Base-by-base conservation (phyloP, 73 alveolate genomes). In the Paramecium sonneborni region DNA sequence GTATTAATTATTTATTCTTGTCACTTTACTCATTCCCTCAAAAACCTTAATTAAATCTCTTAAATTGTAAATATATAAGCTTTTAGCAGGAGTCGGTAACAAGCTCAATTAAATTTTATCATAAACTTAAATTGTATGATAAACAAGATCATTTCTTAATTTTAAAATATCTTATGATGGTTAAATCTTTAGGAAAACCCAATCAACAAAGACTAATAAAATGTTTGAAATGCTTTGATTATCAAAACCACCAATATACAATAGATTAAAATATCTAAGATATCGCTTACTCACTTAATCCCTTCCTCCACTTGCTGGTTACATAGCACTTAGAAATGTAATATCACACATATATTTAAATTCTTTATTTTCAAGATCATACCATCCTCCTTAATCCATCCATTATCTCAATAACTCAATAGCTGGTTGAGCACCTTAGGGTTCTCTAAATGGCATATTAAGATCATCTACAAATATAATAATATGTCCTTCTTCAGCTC, bases 381-480 rank as follows among this genome's bases (percentile, higher is more conserved):
- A 92, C 98, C 98, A 95, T 41, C 99, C 99, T 8, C 98, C 99
- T 93, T 96, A 95, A 92, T 98, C 99, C 99, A 97, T 97, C 99
- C 99, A 97, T 93, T 98, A 97, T 86, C 99, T 97, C 21, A 98
- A 92, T 44, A 98, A 94, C 95, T 98, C 99, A 10, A 97, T 96
- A 1, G 99, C 84, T 67, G 84, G 84, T 24, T 67, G 20, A 14
- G 84, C 84, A 12, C 84, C 84, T 24, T 67, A 99, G 14, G 99
- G 99, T 92, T 95, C 96, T 6, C 99, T 67, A 11, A 99, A 97
- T 91, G 98, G 99, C 99, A 98, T 98, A 92, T 98, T 98, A 28
- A 98, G 93, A 93, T 96, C 99, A 91, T 94, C 98, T 6, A 95
- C 95, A 85, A 95, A 93, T 48, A 94, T 96, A 21, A 55, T 38